Conservation (phyloP, 208 protist genomes). For the Leishmania amazonensis region DNA sequence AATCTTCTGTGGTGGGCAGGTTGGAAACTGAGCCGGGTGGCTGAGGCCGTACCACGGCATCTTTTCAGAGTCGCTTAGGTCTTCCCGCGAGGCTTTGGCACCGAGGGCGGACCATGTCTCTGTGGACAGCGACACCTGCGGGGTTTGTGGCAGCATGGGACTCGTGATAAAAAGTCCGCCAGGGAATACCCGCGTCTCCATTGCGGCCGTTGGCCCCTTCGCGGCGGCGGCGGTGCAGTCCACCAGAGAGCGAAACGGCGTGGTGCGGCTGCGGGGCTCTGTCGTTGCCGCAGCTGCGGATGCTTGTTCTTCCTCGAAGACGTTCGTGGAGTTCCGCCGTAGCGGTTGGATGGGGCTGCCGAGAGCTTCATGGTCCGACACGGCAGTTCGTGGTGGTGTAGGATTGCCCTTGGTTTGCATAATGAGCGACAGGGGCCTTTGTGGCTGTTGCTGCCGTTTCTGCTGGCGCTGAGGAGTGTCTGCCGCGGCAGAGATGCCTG, state of each 20-base stretch:
- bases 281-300: not conserved
- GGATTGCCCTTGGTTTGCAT: not conserved
- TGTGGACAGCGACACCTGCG: not conserved
- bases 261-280: not conserved
- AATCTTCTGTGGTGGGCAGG: not conserved
- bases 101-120: not conserved
- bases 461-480: not conserved
- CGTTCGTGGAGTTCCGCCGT: not conserved
- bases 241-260: not conserved
- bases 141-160: not conserved
- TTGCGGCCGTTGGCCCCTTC: not conserved
- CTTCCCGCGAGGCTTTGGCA: not conserved
- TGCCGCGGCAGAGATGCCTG: slow-evolving; percentile 7
- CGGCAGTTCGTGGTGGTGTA: not conserved
- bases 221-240: not conserved
- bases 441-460: not conserved
- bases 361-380: not conserved
- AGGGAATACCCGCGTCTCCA: slow-evolving; percentile 24
- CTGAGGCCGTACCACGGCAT: not conserved
- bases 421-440: not conserved
- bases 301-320: not conserved
- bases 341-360: not conserved
- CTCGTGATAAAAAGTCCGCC: slow-evolving; percentile 2
- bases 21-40: not conserved
- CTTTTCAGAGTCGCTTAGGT: not conserved